Conservation (phyloP, 108 stramenopile species). For the Skeletonema marinoi region DNA sequence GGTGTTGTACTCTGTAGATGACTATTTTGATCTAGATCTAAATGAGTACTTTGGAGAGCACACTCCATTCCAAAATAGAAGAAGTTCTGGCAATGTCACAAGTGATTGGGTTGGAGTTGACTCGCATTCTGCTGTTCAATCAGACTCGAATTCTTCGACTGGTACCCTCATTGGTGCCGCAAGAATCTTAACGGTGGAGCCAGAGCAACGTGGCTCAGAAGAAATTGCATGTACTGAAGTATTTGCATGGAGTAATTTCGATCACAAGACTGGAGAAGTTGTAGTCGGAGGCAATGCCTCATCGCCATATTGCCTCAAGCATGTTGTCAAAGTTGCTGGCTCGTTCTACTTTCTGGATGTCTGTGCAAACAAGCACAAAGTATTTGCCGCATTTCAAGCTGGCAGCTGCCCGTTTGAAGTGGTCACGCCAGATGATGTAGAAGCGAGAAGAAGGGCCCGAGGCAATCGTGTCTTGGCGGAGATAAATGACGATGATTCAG, state of each 20-base stretch:
- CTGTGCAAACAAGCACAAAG: constrained; percentile 38
- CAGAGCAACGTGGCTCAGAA: constrained; percentile 5
- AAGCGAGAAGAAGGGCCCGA: neutral
- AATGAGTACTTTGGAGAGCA: constrained; percentile 49
- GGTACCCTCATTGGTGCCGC: constrained; percentile 45
- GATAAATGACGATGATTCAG: constrained; percentile 27
- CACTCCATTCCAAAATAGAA: constrained; percentile 12
- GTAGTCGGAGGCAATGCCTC: neutral
- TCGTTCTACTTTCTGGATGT: constrained; percentile 47
- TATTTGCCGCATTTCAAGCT: constrained; percentile 43
- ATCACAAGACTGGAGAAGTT: neutral
- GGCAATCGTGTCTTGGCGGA: constrained; percentile 8
- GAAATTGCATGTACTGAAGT: constrained; percentile 41
- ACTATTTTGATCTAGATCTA: constrained; percentile 56
- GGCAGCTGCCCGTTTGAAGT: constrained; percentile 20
- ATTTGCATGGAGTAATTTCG: constrained; percentile 35
- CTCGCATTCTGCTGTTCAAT: constrained; percentile 44
- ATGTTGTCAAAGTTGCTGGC: constrained; percentile 45
- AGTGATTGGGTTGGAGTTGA: constrained; percentile 59
- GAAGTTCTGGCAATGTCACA: constrained; percentile 46
- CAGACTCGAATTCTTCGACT: neutral
- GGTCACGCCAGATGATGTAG: neutral
- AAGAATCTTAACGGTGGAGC: constrained; percentile 35
- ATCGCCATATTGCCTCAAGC: constrained; percentile 11
- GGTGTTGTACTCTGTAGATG: constrained; percentile 37